Conservation (phyloP, 2,329 filamentous ascomycete species). For the Lachnum nothofagi region DNA sequence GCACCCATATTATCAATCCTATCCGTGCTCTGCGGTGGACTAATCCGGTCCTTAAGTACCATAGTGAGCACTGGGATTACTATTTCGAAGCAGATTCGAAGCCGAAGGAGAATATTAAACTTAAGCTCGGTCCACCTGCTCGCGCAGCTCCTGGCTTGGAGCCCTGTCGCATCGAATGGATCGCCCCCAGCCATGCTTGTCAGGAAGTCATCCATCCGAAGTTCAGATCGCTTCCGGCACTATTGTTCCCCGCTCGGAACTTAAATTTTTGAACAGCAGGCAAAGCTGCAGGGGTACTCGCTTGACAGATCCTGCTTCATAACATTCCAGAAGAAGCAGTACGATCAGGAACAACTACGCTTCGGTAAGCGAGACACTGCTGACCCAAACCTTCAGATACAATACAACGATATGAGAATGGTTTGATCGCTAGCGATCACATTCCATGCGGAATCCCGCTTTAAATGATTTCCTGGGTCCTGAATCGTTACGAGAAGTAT, state of each 20-base stretch:
- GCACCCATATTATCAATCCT: too few species aligned
- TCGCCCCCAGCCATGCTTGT: conserved; percentile 8
- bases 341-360: too few species aligned
- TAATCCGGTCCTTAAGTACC: neutral
- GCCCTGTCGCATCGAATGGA: conserved; percentile 11
- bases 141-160: conserved; percentile 7
- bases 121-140: conserved; percentile 13
- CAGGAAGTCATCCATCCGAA: conserved; percentile 13
- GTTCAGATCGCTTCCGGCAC: conserved; percentile 8
- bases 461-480: too few species aligned
- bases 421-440: too few species aligned
- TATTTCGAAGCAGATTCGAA: conserved; percentile 11
- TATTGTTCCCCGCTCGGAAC: conserved; percentile 2
- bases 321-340: neutral
- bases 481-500: too few species aligned
- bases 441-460: too few species aligned
- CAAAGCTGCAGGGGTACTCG: neutral
- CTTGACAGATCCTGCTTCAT: neutral
- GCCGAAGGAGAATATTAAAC: conserved; percentile 1
- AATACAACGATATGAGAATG: too few species aligned
- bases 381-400: too few species aligned
- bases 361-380: too few species aligned
- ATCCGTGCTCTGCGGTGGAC: neutral
- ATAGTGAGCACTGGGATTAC: conserved; percentile 3
- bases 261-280: neutral